Evolutionary conservation across 164 flowering plant species (phyloP), one percentile per base, ranked within the genome.

Genomic region (Stephania japonica): DNA sequence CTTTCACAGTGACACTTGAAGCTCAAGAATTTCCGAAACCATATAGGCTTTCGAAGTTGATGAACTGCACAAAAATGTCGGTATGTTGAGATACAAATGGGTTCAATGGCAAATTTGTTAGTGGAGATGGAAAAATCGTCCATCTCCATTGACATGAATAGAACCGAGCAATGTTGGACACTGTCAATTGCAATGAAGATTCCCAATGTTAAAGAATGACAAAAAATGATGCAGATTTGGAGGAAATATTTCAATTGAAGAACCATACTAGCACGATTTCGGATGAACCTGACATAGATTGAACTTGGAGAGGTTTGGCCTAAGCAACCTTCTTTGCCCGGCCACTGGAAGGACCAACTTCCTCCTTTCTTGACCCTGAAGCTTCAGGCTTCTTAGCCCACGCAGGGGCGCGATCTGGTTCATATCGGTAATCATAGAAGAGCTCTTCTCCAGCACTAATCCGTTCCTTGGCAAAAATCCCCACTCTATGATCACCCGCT

Each of bases 381-480:
- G 91, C 75, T 83, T 96, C 98, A 4, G 97, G 98, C 83, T 93
- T 96, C 80, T 88, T 85, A 24, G 99, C 99, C 99, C 99, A 96
- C 26, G 97, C 93, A 79, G 99, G 99, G 70, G 98, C 97, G 76
- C 92, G 81, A 79, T 96, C 99, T 12, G 98, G 90, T 71, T 96
- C 97, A 79, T 96, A 96, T 18, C 97, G 91, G 69, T 96, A 96
- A 79, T 96, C 99, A 73, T 93, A 93, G 73, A 96, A 96, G 6
- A 96, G 91, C 80, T 96, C 99, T 75, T 93, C 99, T 59, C 99
- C 99, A 6, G 91, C 90, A 67, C 70, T 75, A 53, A 96, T 91
- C 71, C 97, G 79, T 74, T 96, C 97, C 79, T 93, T 96, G 63
- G 99, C 99, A 87, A 93, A 96, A 75, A 96, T 96, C 38, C 97